Conservation (phyloP, 2,329 filamentous ascomycete species). For the Moelleriella libera region DNA sequence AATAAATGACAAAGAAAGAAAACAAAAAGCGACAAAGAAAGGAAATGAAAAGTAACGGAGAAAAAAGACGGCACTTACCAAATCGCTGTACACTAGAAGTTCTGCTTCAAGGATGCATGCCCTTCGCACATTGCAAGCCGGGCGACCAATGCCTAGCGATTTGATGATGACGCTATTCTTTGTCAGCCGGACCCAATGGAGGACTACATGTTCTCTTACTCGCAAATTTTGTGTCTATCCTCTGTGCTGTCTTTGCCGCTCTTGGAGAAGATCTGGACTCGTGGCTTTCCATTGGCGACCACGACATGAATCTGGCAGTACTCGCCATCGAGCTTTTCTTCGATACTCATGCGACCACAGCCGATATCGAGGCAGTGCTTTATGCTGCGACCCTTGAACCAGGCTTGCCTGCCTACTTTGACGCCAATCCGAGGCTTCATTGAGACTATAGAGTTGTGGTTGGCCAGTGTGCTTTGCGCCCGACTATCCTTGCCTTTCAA, state of each 20-base stretch:
- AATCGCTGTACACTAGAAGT: slow-evolving; percentile 62
- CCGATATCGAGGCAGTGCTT: slow-evolving; percentile 60
- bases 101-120: slow-evolving; percentile 76
- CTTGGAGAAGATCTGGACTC: slow-evolving; percentile 78
- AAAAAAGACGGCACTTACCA: slow-evolving; percentile 17
- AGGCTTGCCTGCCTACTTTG: slow-evolving; percentile 51
- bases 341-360: slow-evolving; percentile 51
- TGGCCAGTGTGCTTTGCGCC: slow-evolving; percentile 1
- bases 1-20: no score
- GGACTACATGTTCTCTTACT: slow-evolving; percentile 18
- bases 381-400: slow-evolving; percentile 55
- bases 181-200: slow-evolving; percentile 4
- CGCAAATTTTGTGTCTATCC: slow-evolving; percentile 50
- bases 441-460: slow-evolving; percentile 10
- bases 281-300: slow-evolving; percentile 34
- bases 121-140: slow-evolving; percentile 42
- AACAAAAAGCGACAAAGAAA: not conserved
- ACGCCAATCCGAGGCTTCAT: slow-evolving; percentile 41
- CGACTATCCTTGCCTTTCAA: slow-evolving; percentile 8
- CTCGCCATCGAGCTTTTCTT: slow-evolving; percentile 77
- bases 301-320: slow-evolving; percentile 84
- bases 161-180: slow-evolving; percentile 38
- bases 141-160: slow-evolving; percentile 46
- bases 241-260: slow-evolving; percentile 78
- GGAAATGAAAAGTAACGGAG: not conserved